These are phyloP conservation scores for Chondrus crispus DNA, from an alignment of 23 red algal species.

Conservation along the genomic window DNA sequence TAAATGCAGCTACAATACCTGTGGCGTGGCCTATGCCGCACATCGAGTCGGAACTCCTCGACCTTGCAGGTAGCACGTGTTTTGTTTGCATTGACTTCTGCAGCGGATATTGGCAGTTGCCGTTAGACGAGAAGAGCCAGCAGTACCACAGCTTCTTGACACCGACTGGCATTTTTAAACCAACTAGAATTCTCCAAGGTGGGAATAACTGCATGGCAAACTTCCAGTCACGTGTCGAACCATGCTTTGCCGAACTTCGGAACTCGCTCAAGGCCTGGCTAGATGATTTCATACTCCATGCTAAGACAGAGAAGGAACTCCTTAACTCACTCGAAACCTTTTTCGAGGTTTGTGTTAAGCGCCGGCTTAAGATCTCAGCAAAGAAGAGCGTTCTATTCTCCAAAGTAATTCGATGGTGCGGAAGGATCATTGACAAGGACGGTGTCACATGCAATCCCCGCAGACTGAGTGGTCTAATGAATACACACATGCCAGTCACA, in stretches of 20 bases:
- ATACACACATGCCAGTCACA: not conserved
- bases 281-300: conserved; percentile 28
- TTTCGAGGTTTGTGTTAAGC: conserved; percentile 20
- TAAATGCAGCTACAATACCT: not conserved
- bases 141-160: not conserved
- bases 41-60: not conserved
- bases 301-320: not conserved
- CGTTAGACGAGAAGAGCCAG: not conserved
- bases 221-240: conserved; percentile 30
- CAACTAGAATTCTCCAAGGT: not conserved
- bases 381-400: not conserved
- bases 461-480: not conserved
- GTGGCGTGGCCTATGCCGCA: not conserved
- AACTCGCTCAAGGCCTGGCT: conserved; percentile 19
- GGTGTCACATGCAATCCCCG: not conserved
- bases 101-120: conserved; percentile 21
- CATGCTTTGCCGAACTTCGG: not conserved
- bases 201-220: not conserved
- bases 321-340: conserved; percentile 3
- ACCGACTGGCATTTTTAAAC: not conserved
- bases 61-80: not conserved
- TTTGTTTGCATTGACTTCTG: conserved; percentile 6
- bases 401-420: not conserved
- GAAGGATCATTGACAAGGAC: conserved; percentile 13
- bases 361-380: not conserved